Base-by-base conservation (phyloP, 345 rosid species). In the Populus simonii region DNA sequence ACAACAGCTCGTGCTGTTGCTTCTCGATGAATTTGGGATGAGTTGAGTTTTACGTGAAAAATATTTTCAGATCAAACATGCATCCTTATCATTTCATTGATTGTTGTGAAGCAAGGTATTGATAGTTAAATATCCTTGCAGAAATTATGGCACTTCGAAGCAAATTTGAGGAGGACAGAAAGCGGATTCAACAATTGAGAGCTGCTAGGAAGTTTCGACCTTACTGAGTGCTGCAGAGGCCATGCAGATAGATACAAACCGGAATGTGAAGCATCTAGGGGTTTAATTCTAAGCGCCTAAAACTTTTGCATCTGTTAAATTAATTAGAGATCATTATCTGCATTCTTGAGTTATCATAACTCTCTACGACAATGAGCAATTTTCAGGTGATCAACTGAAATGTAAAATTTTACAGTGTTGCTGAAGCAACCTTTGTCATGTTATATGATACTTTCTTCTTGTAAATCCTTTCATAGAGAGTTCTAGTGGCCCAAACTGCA, bases 181-280 rank as follows among this genome's bases (percentile, higher is more conserved):
- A 92, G 84, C 86, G 93, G 77, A 93, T 95, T 80, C 98, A 93
- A 55, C 94, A 95, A 81, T 66, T 95, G 83, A 85, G 96, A 84
- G 96, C 99, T 73, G 90, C 97, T 7, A 90, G 98, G 83, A 95
- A 90, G 89, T 95, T 95, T 84, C 84, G 86, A 81, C 99, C 99
- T 39, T 95, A 89, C 84, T 95, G 81, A 89, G 20, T 31, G n/a
- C 62, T 63, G 55, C 63, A 12, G 69, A 45, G 71, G 47, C 10
- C 22, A 13, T 22, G 11, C 25, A 41, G 47, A 41, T 35, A 62
- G 29, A 41, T 41, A 41, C 15, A 2, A 68, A 53, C 16, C n/a
- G 5, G 1, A 20, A 61, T 12, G 20, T 15, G 36, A 17, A 53
- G 38, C 49, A 27, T 25, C 47, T 47, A 3, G 47, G 7, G 62